Evolutionary conservation across 2,329 filamentous ascomycete species (phyloP), one percentile per base, ranked within the genome.

Genomic region (Colletotrichum sp.): DNA sequence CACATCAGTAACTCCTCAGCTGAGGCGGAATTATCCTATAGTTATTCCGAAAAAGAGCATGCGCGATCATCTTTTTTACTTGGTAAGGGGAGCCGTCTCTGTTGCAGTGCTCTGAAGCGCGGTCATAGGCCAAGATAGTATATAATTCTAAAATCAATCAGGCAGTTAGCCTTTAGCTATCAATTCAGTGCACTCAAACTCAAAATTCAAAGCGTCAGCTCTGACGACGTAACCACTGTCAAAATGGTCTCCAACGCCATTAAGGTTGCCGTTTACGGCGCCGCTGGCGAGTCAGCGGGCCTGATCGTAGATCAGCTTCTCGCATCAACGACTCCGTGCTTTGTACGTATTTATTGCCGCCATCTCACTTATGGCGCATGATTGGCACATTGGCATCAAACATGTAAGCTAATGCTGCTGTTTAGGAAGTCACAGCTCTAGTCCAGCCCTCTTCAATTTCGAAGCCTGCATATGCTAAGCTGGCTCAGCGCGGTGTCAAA

Each of bases 1-100:
- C 10, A 18, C 0, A 3, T 3, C 6, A 4, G 43, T 13, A 1
- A 52, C 10, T 8, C 0, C n/a, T 12, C 1, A 1, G n/a, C n/a
- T 1, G 4, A 52, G n/a, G 43, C 43, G n/a, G n/a, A 52, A 52
- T 52, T 6, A 22, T 52, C 4, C n/a, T 22, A 52, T 52, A 12
- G n/a, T 52, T 22, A 22, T 52, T 52, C 43, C 10, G 43, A 52
- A 22, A 3, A 1, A 52, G n/a, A 1, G 10, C 6, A 22, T 7
- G 10, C 43, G 6, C 10, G 18, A 52, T 52, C 18, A 0, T 22
- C 2, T 1, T 0, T 9, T n/a, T 22, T 12, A 10, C n/a, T 52
- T 52, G 1, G 43, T 22, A 52, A 22, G 43, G 10, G 1, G 43
- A 1, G n/a, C 10, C 43, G n/a, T 13, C 10, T 52, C 10, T 12